phyloP scores from a whole-genome alignment of 75 land plant species.

The Picea sitchensis region DNA sequence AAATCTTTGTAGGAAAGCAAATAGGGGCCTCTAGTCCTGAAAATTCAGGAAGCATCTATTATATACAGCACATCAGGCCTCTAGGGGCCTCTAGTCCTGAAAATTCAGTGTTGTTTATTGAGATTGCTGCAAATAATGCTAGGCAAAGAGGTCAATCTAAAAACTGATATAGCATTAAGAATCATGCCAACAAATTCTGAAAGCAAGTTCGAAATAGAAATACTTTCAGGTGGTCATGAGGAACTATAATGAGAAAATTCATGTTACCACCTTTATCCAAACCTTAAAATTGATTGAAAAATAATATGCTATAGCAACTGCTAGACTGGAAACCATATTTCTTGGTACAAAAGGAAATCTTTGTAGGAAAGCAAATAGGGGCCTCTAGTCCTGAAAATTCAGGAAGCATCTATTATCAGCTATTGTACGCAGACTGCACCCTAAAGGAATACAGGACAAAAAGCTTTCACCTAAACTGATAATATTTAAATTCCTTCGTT shows the following conservation, averaged over 20 bases:
- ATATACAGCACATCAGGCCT: not conserved
- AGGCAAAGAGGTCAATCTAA: not conserved
- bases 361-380: not conserved
- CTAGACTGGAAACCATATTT: not conserved
- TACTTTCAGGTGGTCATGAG: slow-evolving; percentile 1
- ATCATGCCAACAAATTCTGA: not conserved
- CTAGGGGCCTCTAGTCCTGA: not conserved
- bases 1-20: not conserved
- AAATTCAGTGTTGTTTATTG: not conserved
- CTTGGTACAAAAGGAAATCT: not conserved
- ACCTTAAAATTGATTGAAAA: not conserved
- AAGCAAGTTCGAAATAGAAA: not conserved
- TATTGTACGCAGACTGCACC: not conserved
- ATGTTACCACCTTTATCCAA: not conserved
- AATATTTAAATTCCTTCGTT: not conserved
- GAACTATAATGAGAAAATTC: not conserved
- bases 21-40: not conserved
- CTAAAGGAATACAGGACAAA: not conserved
- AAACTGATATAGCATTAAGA: not conserved
- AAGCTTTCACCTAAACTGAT: not conserved
- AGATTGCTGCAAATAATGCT: not conserved
- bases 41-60: not conserved
- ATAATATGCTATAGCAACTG: too few species aligned
- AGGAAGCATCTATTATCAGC: not conserved
- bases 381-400: not conserved